Evolutionary conservation across 1,139 yeast genomes (phyloP), one percentile per base, ranked within the genome.

Genomic region (Arxiozyma bovina): DNA sequence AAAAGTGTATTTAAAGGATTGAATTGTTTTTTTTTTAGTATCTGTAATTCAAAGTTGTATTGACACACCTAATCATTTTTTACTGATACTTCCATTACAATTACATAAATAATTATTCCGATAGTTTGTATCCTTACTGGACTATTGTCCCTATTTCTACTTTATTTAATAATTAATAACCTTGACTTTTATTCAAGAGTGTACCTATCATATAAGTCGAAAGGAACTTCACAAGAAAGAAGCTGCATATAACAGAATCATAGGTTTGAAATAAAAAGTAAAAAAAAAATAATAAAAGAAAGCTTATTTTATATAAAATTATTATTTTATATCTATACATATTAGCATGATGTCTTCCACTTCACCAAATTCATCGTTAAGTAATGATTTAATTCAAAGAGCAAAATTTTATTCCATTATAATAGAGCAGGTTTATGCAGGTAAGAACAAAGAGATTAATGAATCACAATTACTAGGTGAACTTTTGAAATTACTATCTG

Each of bases 391-490:
- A 20, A 40, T 46, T 42, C 57, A 57, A 45, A 59, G 55, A 44
- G 66, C 64, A 12, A 53, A 56, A 48, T 51, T 52, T 23, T 64
- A 57, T 51, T 53, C 58, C 42, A 60, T 64, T 4, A 58, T 57
- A 42, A 66, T 67, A 30, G 65, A 65, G 44, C 54, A 61, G 44
- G 68, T 66, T 3, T 67, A 67, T 53, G 61, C 61, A 20, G 67
- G 67, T 21, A 58, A 57, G 17, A 61, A 62, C 42, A 60, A 56
- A 21, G 62, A 57, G 50, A 61, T 62, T 12, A 60, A 62, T 20
- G 71, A 68, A 48, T 63, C 70, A 6, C 60, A 57, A 27, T 55
- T 65, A 45, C 53, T 68, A n/a, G 66, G 68, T 17, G 68, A 67
- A 40, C 52, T 67, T 30, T 57, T 68, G 47, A 63, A 61, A 48